Evolutionary conservation across 1,284 basidiomycete species (phyloP).

Genomic region (Boletus semigastroideus): DNA sequence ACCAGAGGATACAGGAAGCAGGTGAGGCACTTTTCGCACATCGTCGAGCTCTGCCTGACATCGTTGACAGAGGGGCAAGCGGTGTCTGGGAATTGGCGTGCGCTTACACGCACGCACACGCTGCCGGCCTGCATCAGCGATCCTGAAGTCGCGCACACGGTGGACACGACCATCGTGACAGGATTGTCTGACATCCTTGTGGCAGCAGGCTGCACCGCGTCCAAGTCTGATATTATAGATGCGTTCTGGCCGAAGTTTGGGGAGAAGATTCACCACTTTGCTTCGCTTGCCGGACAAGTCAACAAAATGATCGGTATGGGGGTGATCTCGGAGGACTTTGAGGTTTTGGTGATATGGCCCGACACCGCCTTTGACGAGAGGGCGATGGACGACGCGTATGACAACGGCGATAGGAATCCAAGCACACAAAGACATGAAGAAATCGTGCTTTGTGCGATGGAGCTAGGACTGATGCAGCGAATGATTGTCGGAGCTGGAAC

Average conservation of each 20-base stretch:
- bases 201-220: constrained; percentile 11
- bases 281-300: constrained; percentile 16
- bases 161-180: constrained; percentile 6
- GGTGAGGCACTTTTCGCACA: constrained; percentile 1
- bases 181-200: constrained; percentile 19
- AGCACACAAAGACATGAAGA: background rate
- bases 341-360: constrained; percentile 13
- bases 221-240: constrained; percentile 7
- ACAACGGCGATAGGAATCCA: constrained; percentile 8
- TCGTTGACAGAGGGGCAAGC: constrained; percentile 13
- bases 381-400: constrained; percentile 18
- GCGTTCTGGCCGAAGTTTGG: constrained; percentile 14
- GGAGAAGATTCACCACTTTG: constrained; percentile 15
- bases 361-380: constrained; percentile 8
- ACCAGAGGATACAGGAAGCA: constrained; percentile 19
- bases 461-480: constrained; percentile 14
- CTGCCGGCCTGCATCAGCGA: constrained; percentile 10
- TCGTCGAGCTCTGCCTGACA: background rate
- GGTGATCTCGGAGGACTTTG: constrained; percentile 21
- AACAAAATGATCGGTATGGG: constrained; percentile 17
- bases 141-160: constrained; percentile 11
- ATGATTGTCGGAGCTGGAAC: constrained; percentile 1
- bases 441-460: constrained; percentile 15
- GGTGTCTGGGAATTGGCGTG: constrained; percentile 22
- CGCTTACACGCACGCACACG: constrained; percentile 13